Evolutionary conservation across 139 green algal genomes (phyloP), one percentile per base, ranked within the genome.

Genomic region (Coccomyxa sp.): DNA sequence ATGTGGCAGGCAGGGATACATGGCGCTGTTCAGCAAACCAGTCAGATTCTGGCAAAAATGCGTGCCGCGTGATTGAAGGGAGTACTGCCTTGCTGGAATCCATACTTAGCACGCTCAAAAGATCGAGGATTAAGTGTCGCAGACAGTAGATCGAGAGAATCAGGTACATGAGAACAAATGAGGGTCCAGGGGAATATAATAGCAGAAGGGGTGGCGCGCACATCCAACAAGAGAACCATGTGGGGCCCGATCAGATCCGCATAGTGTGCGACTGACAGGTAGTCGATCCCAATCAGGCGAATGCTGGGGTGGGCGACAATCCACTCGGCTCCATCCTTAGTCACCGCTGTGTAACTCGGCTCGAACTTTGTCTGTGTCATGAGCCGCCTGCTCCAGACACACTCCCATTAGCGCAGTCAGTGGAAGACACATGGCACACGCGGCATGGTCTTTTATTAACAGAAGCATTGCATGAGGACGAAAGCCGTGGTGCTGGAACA

Each of bases 241-340:
- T 87, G 84, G 13, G 80, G 79, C 13, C 77, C 67, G 0, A 59
- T 60, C 0, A 88, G 75, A 31, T 85, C 80, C 25, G 82, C 85
- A 13, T 83, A 81, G 17, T 38, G 57, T 66, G 80, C 85, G 12
- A 88, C 77, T 13, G 77, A 78, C 17, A 88, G 76, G 31, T 85
- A 85, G 76, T 88, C 85, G 23, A 85, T 82, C 4, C 85, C 85
- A 0, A 82, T 1, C 27, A 88, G 85, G 4, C 31, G 51, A 11
- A 88, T 58, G 25, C 31, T 67, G 51, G 28, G 80, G 67, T 79
- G 51, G 12, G 27, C 57, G 14, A 75, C 71, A 10, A 88, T 67
- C 63, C 77, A 82, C 14, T 66, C 27, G 1, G 85, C 85, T 7
- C 77, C 85, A 13, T 82, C 76, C 31, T 81, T 66, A 25, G 79